Conservation (phyloP, 345 rosid genomes). For the Brassica incana region DNA sequence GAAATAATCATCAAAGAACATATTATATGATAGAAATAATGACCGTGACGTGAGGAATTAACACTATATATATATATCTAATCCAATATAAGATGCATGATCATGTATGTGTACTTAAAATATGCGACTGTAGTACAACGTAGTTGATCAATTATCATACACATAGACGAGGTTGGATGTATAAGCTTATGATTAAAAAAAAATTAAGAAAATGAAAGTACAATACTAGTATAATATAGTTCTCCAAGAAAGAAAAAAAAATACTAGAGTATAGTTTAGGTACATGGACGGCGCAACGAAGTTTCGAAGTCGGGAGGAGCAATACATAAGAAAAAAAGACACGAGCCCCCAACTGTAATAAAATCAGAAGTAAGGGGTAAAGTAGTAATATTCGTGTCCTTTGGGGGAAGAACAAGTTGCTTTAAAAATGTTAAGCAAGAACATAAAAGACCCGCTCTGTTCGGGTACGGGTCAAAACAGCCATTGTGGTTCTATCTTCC, state of each 20-base stretch:
- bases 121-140: background rate
- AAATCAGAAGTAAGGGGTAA: slow-evolving; percentile 15
- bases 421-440: slow-evolving; percentile 18
- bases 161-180: background rate
- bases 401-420: slow-evolving; percentile 38
- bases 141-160: background rate
- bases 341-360: slow-evolving; percentile 42
- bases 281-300: slow-evolving; percentile 27
- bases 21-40: background rate
- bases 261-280: no score
- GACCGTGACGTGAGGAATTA: background rate
- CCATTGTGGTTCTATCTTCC: slow-evolving; percentile 38
- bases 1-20: background rate
- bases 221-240: no score
- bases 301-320: slow-evolving; percentile 27
- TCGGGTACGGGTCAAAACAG: slow-evolving; percentile 37
- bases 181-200: no score
- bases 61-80: no score
- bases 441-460: slow-evolving; percentile 36
- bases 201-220: no score
- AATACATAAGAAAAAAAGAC: background rate
- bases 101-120: background rate
- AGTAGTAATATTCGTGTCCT: slow-evolving; percentile 12
- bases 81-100: background rate
- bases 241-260: no score